Conservation (phyloP, 192 early-diverging fungal genomes). For the Coemansia aciculifera region DNA sequence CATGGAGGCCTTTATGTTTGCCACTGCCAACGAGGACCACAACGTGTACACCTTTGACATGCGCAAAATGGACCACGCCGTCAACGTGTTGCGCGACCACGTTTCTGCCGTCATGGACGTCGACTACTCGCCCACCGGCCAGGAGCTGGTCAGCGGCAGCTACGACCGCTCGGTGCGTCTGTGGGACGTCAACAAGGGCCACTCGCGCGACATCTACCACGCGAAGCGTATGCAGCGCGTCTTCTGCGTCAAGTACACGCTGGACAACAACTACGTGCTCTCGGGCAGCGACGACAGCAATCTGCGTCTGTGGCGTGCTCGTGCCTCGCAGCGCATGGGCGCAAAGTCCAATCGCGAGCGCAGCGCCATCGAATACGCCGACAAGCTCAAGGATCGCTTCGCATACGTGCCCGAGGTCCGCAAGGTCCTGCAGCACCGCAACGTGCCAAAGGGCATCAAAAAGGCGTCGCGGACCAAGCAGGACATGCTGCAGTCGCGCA, state of each 20-base stretch:
- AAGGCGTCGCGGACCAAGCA: conserved; percentile 78
- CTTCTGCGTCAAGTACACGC: conserved; percentile 88
- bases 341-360: conserved; percentile 75
- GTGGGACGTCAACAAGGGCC: conserved; percentile 76
- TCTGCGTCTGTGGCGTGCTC: conserved; percentile 94
- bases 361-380: conserved; percentile 73
- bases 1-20: conserved; percentile 97
- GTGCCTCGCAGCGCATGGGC: conserved; percentile 85
- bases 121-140: conserved; percentile 97
- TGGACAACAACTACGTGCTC: conserved; percentile 93
- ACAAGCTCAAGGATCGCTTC: conserved; percentile 91
- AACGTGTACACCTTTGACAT: conserved; percentile 98
- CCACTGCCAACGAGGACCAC: conserved; percentile 95
- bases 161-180: conserved; percentile 94
- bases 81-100: conserved; percentile 92
- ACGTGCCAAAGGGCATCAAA: conserved; percentile 81
- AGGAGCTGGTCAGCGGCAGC: conserved; percentile 93
- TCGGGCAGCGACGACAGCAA: conserved; percentile 98
- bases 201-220: conserved; percentile 92
- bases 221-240: conserved; percentile 98
- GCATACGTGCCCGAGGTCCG: conserved; percentile 88
- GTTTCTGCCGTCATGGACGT: conserved; percentile 96
- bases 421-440: conserved; percentile 83
- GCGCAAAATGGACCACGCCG: conserved; percentile 85
- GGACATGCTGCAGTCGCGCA: conserved; percentile 75